These are phyloP conservation scores for Pilatotrama ljubarskyi DNA, from an alignment of 768 basidiomycete species.

Conservation along the genomic window DNA sequence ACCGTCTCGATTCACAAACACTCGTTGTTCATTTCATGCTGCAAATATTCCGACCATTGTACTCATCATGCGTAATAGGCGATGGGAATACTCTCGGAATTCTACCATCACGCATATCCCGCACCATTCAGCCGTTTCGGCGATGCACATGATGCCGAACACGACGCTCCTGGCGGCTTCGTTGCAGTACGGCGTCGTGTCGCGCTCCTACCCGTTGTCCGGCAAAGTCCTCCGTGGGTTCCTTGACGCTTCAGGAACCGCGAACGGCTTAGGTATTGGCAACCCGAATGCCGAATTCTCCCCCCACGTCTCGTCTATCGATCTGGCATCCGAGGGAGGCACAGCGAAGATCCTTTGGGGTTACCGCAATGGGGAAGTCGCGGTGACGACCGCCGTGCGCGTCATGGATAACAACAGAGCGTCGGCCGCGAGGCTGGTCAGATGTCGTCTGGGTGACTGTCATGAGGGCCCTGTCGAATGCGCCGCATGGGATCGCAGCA, in stretches of 20 bases:
- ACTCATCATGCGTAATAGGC: slow-evolving; percentile 42
- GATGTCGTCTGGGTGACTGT: slow-evolving; percentile 55
- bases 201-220: slow-evolving; percentile 69
- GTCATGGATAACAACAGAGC: slow-evolving; percentile 57
- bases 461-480: slow-evolving; percentile 64
- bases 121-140: slow-evolving; percentile 54
- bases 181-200: slow-evolving; percentile 65
- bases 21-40: not conserved
- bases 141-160: slow-evolving; percentile 60
- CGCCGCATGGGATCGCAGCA: slow-evolving; percentile 44
- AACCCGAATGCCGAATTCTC: slow-evolving; percentile 78
- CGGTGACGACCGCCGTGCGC: slow-evolving; percentile 54
- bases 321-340: slow-evolving; percentile 59
- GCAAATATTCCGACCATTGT: not conserved
- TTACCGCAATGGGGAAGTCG: slow-evolving; percentile 65
- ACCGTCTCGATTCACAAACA: not conserved
- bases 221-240: slow-evolving; percentile 72
- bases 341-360: slow-evolving; percentile 77
- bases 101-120: slow-evolving; percentile 64
- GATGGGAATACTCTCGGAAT: slow-evolving; percentile 67
- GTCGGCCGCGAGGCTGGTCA: slow-evolving; percentile 44
- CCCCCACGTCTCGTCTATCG: slow-evolving; percentile 62
- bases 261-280: slow-evolving; percentile 59
- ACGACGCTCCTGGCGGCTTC: slow-evolving; percentile 61
- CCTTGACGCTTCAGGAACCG: slow-evolving; percentile 61